phyloP scores from a whole-genome alignment of 345 rosid species.

The Ceriops tagal region DNA sequence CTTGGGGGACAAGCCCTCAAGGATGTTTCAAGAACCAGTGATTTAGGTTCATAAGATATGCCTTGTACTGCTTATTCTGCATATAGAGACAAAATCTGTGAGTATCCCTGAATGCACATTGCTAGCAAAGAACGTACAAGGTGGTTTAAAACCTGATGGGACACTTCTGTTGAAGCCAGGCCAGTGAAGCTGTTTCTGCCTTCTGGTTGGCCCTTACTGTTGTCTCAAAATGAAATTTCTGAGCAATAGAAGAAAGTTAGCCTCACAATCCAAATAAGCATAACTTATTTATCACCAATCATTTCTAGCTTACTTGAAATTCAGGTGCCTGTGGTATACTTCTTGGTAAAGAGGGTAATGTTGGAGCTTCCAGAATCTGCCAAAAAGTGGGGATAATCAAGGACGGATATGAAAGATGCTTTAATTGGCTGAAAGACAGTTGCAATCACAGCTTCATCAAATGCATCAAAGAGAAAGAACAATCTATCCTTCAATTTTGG shows the following conservation, averaged over 20 bases:
- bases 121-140: not conserved
- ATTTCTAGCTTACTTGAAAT: slow-evolving; percentile 55
- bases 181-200: slow-evolving; percentile 73
- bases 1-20: slow-evolving; percentile 80
- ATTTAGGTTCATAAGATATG: slow-evolving; percentile 61
- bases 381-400: not conserved
- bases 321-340: slow-evolving; percentile 71
- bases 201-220: slow-evolving; percentile 74
- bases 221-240: slow-evolving; percentile 92
- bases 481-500: slow-evolving; percentile 91
- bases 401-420: not conserved
- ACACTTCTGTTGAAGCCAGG: slow-evolving; percentile 66
- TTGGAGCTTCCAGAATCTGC: slow-evolving; percentile 76
- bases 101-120: not conserved
- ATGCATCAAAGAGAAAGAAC: not conserved
- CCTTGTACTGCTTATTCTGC: slow-evolving; percentile 58
- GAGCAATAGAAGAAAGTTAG: slow-evolving; percentile 16
- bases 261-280: not conserved
- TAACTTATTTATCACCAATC: not conserved
- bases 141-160: slow-evolving; percentile 50
- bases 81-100: not conserved
- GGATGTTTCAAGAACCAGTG: slow-evolving; percentile 75
- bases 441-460: not conserved
- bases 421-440: not conserved
- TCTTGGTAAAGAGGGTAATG: slow-evolving; percentile 57